Evolutionary conservation across 2,329 filamentous ascomycete genomes (phyloP).

Genomic region (Albophoma yamanashiensis): DNA sequence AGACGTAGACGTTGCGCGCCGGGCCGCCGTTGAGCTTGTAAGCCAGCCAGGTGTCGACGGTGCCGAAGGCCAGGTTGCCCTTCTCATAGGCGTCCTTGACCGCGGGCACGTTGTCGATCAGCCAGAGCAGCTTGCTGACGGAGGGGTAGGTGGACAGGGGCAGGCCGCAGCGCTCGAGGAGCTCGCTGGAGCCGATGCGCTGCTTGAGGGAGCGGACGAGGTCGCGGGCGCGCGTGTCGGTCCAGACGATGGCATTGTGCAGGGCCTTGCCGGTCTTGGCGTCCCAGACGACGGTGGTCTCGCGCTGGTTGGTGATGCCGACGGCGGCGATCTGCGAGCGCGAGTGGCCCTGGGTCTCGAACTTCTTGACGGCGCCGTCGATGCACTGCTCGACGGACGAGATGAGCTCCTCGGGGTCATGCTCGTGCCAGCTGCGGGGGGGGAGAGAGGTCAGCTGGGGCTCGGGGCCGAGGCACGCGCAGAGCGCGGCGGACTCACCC

Average conservation of each 20-base stretch:
- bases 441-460: not conserved
- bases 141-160: conserved; percentile 78
- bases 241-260: conserved; percentile 77
- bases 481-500: conserved; percentile 41
- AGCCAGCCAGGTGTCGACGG: conserved; percentile 70
- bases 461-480: not conserved
- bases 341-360: conserved; percentile 56
- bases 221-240: conserved; percentile 65
- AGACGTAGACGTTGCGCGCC: conserved; percentile 57
- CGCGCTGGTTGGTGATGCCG: conserved; percentile 76
- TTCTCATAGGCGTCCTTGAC: conserved; percentile 63
- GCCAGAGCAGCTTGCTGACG: conserved; percentile 67
- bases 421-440: conserved; percentile 67
- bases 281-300: conserved; percentile 76
- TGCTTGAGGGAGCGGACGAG: conserved; percentile 64
- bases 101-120: conserved; percentile 55
- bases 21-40: conserved; percentile 68
- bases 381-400: conserved; percentile 66
- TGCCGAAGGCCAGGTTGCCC: conserved; percentile 65
- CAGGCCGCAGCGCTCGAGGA: conserved; percentile 60
- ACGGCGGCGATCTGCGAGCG: conserved; percentile 60
- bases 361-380: conserved; percentile 58
- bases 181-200: conserved; percentile 53
- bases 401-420: conserved; percentile 67
- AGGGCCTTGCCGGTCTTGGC: conserved; percentile 64